Evolutionary conservation across 2,329 filamentous ascomycete genomes (phyloP).

Genomic region (Xylogone sp.): DNA sequence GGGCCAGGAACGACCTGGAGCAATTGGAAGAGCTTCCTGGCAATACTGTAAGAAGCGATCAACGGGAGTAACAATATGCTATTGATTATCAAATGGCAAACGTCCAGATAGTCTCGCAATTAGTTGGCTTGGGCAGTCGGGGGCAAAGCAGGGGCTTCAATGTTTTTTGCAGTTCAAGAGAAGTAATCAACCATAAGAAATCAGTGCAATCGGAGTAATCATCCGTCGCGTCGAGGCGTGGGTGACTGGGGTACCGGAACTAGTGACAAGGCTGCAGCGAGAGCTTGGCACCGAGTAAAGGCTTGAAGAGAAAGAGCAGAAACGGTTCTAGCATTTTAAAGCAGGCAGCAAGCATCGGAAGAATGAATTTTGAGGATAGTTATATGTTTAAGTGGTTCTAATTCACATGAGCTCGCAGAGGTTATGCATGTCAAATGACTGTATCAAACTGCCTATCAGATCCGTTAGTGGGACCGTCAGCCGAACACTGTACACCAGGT

Average conservation of each 20-base stretch:
- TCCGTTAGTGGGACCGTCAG: background rate
- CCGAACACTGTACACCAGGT: too few relatives aligned
- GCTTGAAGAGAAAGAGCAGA: too few relatives aligned
- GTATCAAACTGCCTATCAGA: background rate
- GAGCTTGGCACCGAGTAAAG: background rate
- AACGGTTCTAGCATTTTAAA: too few relatives aligned
- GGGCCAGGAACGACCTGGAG: background rate
- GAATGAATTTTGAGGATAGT: background rate
- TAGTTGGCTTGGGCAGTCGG: background rate
- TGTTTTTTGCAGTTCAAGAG: background rate
- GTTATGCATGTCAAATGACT: background rate
- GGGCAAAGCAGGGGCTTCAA: background rate
- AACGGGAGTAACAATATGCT: background rate
- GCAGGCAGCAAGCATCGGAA: background rate
- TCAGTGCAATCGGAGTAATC: background rate
- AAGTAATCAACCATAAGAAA: background rate
- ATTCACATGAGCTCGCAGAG: background rate
- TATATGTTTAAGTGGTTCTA: background rate
- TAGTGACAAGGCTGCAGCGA: background rate
- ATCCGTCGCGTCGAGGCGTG: background rate
- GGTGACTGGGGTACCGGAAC: background rate
- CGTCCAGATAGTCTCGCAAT: background rate
- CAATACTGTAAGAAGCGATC: background rate
- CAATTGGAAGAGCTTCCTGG: background rate
- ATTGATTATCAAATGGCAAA: background rate